A percentile compares a stretch with the other conserved stretches of the same genome.
Evolutionary conservation across 2,329 filamentous ascomycete genomes (phyloP).

Genomic region (Clarireedia monteithiana): DNA sequence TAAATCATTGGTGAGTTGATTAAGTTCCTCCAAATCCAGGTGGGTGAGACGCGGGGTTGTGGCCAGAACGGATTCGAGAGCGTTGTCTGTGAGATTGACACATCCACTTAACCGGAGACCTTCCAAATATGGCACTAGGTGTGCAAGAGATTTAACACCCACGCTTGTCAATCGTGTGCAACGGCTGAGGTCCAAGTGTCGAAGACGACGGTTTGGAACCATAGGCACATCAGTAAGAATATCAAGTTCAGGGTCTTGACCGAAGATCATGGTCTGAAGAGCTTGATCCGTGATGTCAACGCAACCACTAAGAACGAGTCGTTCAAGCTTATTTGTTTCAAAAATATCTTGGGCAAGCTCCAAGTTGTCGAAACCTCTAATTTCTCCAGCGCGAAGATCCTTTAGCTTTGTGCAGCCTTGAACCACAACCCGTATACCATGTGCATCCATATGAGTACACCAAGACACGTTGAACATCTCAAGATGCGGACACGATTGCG

Average conservation of each 20-base stretch:
- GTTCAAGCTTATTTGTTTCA: slow-evolving; percentile 70
- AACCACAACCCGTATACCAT: slow-evolving; percentile 66
- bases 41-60: slow-evolving; percentile 74
- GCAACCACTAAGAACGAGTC: slow-evolving; percentile 76
- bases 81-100: slow-evolving; percentile 62
- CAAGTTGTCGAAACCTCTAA: slow-evolving; percentile 68
- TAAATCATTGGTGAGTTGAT: slow-evolving; percentile 65
- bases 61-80: slow-evolving; percentile 63
- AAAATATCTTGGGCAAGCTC: slow-evolving; percentile 70
- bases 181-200: slow-evolving; percentile 77
- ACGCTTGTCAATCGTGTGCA: slow-evolving; percentile 66
- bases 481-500: slow-evolving; percentile 71
- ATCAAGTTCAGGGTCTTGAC: slow-evolving; percentile 69
- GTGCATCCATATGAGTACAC: slow-evolving; percentile 79
- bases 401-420: slow-evolving; percentile 63
- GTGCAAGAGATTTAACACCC: slow-evolving; percentile 63
- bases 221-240: slow-evolving; percentile 68
- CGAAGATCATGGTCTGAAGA: slow-evolving; percentile 67
- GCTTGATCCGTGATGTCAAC: slow-evolving; percentile 68
- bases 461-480: slow-evolving; percentile 85
- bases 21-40: slow-evolving; percentile 82
- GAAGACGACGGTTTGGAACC: slow-evolving; percentile 69
- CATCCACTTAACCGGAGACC: slow-evolving; percentile 79
- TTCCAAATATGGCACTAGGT: slow-evolving; percentile 71
- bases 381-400: slow-evolving; percentile 76